Evolutionary conservation across 1,284 basidiomycete genomes (phyloP).

Genomic region (Cryptococcus sp.): DNA sequence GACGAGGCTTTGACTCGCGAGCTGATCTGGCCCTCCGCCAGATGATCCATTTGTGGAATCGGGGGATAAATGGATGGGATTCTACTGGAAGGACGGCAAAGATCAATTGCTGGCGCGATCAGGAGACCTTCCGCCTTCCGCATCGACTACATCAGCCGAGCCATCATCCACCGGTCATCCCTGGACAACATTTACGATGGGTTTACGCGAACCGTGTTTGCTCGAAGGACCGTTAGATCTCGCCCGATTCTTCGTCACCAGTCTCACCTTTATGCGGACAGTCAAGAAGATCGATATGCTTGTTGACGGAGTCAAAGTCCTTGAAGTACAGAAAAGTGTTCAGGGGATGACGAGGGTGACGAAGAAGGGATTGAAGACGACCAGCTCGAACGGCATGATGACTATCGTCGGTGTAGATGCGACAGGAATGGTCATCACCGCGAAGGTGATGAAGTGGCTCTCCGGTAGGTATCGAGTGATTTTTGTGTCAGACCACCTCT

Average conservation of each 20-base stretch:
- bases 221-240: conserved; percentile 83
- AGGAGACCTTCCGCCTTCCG: conserved; percentile 62
- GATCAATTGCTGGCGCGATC: conserved; percentile 80
- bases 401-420: conserved; percentile 65
- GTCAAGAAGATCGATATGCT: conserved; percentile 75
- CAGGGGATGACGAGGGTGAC: conserved; percentile 64
- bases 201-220: conserved; percentile 75
- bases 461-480: conserved; percentile 29
- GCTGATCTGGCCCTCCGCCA: conserved; percentile 1
- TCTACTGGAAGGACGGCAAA: conserved; percentile 93
- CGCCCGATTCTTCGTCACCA: conserved; percentile 85
- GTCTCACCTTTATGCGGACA: conserved; percentile 89
- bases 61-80: conserved; percentile 89
- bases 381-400: conserved; percentile 63
- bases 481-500: too few species aligned
- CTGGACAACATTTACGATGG: conserved; percentile 93
- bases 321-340: conserved; percentile 70
- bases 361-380: conserved; percentile 53
- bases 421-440: conserved; percentile 75
- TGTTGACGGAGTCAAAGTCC: conserved; percentile 76
- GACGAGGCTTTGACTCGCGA: not conserved
- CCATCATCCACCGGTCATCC: conserved; percentile 49
- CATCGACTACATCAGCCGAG: conserved; percentile 32
- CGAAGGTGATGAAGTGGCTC: conserved; percentile 76
- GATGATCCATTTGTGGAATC: conserved; percentile 92